Percentiles rank a stretch among this genome's conserved stretches.
These are phyloP conservation scores for Backusella psychrophila DNA, from an alignment of 192 early-diverging fungal species.

Conservation along the genomic window DNA sequence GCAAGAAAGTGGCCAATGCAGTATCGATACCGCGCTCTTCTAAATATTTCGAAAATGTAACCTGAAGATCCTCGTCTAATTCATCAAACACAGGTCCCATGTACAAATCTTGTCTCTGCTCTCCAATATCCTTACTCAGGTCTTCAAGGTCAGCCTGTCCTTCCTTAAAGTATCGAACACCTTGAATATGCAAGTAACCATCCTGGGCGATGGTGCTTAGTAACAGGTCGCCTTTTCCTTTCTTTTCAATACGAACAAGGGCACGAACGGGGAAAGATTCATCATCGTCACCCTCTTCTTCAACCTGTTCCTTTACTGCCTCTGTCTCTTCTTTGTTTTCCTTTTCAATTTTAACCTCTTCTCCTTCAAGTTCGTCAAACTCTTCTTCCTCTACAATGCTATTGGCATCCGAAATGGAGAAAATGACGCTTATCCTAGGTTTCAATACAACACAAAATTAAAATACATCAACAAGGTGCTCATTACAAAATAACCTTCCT, in stretches of 20 bases:
- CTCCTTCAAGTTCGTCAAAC: conserved; percentile 47
- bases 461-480: not conserved
- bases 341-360: not conserved
- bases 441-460: not conserved
- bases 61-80: conserved; percentile 78
- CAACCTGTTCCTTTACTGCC: conserved; percentile 19
- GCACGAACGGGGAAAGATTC: conserved; percentile 67
- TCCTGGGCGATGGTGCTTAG: conserved; percentile 78
- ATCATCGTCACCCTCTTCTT: conserved; percentile 59
- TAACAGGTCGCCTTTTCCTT: conserved; percentile 68
- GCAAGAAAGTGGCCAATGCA: conserved; percentile 81
- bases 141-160: conserved; percentile 22
- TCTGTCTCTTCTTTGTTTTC: not conserved
- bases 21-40: conserved; percentile 86
- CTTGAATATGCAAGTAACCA: conserved; percentile 79
- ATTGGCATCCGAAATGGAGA: conserved; percentile 79
- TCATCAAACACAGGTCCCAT: conserved; percentile 86
- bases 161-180: conserved; percentile 63
- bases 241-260: conserved; percentile 76
- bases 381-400: conserved; percentile 66
- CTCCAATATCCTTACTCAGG: conserved; percentile 57
- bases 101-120: conserved; percentile 78
- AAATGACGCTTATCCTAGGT: conserved; percentile 72
- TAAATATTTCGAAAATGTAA: conserved; percentile 67
- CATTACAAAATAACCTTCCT: not conserved